Percentiles rank a stretch among this genome's conserved stretches.
Evolutionary conservation across 352 stramenopile species (phyloP).

Genomic region (Aphanomyces euteiches): DNA sequence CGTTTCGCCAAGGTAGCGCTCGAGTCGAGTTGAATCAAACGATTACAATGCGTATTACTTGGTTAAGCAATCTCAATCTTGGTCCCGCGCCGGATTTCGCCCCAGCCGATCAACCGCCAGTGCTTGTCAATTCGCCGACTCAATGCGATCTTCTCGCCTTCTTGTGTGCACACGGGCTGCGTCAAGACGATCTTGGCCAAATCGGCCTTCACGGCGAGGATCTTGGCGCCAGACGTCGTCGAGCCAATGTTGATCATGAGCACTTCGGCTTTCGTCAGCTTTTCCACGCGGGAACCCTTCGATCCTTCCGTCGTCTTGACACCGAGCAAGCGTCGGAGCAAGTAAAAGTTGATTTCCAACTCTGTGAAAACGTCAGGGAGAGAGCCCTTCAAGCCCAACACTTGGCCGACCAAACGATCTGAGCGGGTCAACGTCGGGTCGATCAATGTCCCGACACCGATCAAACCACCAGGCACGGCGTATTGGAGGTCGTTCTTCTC

Average conservation of each 20-base stretch:
- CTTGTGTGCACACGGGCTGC: conserved; percentile 99
- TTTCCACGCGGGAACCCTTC: conserved; percentile 99
- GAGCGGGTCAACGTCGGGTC: conserved; percentile 98
- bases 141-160: conserved; percentile 99
- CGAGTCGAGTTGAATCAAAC: too few species aligned
- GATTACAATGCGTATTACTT: too few species aligned
- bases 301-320: conserved; percentile 99
- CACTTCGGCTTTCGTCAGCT: conserved; percentile 98
- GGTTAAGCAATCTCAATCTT: conserved; percentile 85
- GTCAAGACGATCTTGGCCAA: conserved; percentile 98
- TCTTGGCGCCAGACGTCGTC: conserved; percentile 96
- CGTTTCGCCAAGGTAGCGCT: background rate
- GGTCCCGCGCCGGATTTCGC: conserved; percentile 97
- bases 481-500: conserved; percentile 99
- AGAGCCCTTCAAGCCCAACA: conserved; percentile 95
- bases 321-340: conserved; percentile 97
- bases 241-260: conserved; percentile 99
- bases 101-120: conserved; percentile 99
- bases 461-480: conserved; percentile 98
- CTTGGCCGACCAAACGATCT: conserved; percentile 99
- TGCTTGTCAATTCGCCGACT: conserved; percentile 99
- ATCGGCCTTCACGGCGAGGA: conserved; percentile 95
- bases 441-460: conserved; percentile 99
- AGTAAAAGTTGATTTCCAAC: conserved; percentile 99
- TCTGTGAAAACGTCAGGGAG: conserved; percentile 99